Evolutionary conservation across 2,329 filamentous ascomycete species (phyloP).

Genomic region (Fusarium aywerte): DNA sequence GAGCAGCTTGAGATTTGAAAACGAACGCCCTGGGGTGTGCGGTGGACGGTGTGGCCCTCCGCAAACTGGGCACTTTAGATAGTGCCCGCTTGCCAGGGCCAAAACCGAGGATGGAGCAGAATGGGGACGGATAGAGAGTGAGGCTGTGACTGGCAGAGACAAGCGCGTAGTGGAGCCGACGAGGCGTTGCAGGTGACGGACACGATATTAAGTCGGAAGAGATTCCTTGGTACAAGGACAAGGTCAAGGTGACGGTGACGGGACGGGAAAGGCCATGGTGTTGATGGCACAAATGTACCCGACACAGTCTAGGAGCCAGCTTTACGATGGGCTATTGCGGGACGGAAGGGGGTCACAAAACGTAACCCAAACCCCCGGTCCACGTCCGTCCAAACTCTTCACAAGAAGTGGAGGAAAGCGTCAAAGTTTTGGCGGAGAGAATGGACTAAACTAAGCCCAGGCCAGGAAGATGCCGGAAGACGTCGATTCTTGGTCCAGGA

Average conservation of each 20-base stretch:
- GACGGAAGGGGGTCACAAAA: slow-evolving; percentile 42
- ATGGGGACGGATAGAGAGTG: slow-evolving; percentile 31
- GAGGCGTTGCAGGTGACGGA: slow-evolving; percentile 46
- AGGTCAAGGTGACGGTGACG: slow-evolving; percentile 21
- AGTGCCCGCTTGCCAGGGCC: slow-evolving; percentile 44
- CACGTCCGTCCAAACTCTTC: slow-evolving; percentile 32
- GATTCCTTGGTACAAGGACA: slow-evolving; percentile 42
- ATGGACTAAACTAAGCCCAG: slow-evolving; percentile 16
- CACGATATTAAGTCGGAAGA: slow-evolving; percentile 54
- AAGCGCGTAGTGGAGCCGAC: slow-evolving; percentile 46
- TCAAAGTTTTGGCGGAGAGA: slow-evolving; percentile 37
- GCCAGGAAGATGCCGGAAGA: slow-evolving; percentile 38
- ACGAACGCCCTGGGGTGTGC: slow-evolving; percentile 42
- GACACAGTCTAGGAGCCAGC: slow-evolving; percentile 36
- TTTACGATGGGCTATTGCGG: slow-evolving; percentile 36
- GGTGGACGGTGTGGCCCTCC: slow-evolving; percentile 43
- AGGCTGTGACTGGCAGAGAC: slow-evolving; percentile 42
- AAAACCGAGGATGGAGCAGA: slow-evolving; percentile 47
- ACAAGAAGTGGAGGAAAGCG: slow-evolving; percentile 22
- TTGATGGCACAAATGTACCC: slow-evolving; percentile 25
- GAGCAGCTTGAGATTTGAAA: slow-evolving; percentile 41
- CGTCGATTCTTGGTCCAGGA: background rate
- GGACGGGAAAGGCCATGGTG: slow-evolving; percentile 22
- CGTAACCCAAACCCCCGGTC: slow-evolving; percentile 34
- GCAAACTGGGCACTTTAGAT: slow-evolving; percentile 42